Percentiles rank a stretch among this genome's conserved stretches.
phyloP scores from a whole-genome alignment of 768 basidiomycete species.

The Leccinum olivaceopallidum region DNA sequence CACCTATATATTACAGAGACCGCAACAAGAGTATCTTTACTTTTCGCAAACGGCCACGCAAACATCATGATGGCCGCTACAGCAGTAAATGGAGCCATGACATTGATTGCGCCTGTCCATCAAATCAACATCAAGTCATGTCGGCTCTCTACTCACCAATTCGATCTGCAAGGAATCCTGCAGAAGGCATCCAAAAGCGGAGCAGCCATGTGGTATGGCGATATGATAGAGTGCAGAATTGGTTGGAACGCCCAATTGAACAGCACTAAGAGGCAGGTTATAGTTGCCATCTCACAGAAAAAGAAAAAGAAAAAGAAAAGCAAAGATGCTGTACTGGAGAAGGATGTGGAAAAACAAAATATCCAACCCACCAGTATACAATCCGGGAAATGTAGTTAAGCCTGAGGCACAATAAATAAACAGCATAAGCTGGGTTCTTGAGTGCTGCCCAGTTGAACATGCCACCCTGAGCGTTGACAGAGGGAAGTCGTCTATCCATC shows the following conservation, averaged over 20 bases:
- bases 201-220: slow-evolving; percentile 66
- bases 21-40: slow-evolving; percentile 43
- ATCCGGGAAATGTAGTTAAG: slow-evolving; percentile 57
- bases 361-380: slow-evolving; percentile 58
- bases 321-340: background rate
- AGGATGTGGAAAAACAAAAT: background rate
- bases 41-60: slow-evolving; percentile 65
- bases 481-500: slow-evolving; percentile 50
- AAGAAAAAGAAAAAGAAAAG: background rate
- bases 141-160: slow-evolving; percentile 38
- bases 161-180: slow-evolving; percentile 55
- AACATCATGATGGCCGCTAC: slow-evolving; percentile 60
- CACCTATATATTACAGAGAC: slow-evolving; percentile 68
- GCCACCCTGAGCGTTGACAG: slow-evolving; percentile 53
- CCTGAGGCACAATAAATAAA: slow-evolving; percentile 55
- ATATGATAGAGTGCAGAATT: slow-evolving; percentile 64
- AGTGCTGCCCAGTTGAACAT: slow-evolving; percentile 57
- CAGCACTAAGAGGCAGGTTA: slow-evolving; percentile 54
- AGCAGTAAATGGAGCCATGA: slow-evolving; percentile 65
- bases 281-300: background rate
- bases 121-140: background rate
- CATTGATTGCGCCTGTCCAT: slow-evolving; percentile 57
- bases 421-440: slow-evolving; percentile 44
- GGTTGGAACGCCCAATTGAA: slow-evolving; percentile 44
- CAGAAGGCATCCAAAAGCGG: slow-evolving; percentile 59